These are phyloP conservation scores for Solanum paucissectum DNA, from an alignment of 257 asterid genomes.

Conservation along the genomic window DNA sequence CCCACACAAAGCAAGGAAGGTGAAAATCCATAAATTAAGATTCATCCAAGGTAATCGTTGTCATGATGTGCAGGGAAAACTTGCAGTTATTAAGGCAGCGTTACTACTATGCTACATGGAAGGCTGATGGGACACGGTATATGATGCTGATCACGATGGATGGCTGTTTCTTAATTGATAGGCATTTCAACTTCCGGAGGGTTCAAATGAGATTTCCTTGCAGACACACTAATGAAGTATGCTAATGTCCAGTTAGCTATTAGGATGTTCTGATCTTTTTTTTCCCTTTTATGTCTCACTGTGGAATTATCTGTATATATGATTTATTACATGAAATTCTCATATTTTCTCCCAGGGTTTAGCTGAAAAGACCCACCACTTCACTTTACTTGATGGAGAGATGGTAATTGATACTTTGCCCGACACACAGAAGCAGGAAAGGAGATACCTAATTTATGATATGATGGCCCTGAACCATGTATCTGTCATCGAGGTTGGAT, in stretches of 20 bases:
- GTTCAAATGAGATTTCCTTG: constrained; percentile 98
- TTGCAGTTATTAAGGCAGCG: constrained; percentile 84
- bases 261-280: neutral
- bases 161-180: constrained; percentile 89
- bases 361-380: constrained; percentile 72
- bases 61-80: constrained; percentile 59
- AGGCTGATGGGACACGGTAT: constrained; percentile 98
- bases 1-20: neutral
- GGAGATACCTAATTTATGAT: constrained; percentile 95
- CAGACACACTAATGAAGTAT: constrained; percentile 62
- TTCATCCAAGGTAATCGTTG: neutral
- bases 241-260: neutral
- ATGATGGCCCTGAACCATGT: constrained; percentile 40
- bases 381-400: constrained; percentile 95
- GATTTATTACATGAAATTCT: neutral
- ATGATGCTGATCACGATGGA: constrained; percentile 97
- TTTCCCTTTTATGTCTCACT: constrained; percentile 2
- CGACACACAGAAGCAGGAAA: constrained; percentile 66
- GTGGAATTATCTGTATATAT: constrained; percentile 1
- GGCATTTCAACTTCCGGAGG: constrained; percentile 84
- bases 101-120: constrained; percentile 97
- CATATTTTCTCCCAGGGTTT: constrained; percentile 39
- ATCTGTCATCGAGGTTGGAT: constrained; percentile 67
- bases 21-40: neutral
- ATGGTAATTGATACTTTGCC: constrained; percentile 91